phyloP scores from a whole-genome alignment of 192 early-diverging fungal species.

The Entomortierella lignicola region DNA sequence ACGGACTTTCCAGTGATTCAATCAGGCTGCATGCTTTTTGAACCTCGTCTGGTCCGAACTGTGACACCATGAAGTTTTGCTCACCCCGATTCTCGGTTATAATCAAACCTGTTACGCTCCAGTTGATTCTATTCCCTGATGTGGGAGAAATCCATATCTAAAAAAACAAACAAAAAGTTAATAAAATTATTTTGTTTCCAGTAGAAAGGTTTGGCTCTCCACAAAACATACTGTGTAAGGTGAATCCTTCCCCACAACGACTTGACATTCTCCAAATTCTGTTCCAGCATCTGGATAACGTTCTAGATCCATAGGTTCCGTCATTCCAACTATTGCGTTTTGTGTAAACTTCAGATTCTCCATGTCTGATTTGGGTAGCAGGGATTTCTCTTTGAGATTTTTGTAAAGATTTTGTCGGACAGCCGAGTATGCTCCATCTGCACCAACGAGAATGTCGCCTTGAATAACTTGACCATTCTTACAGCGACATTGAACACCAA shows the following conservation, averaged over 20 bases:
- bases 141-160: constrained; percentile 27
- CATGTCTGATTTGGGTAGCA: constrained; percentile 31
- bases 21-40: constrained; percentile 26
- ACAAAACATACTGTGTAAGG: constrained; percentile 14
- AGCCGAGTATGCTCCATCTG: constrained; percentile 29
- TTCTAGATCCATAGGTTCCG: constrained; percentile 11
- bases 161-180: background rate
- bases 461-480: constrained; percentile 33
- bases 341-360: constrained; percentile 23
- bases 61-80: constrained; percentile 35
- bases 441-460: constrained; percentile 32
- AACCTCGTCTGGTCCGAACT: constrained; percentile 36
- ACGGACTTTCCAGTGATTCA: constrained; percentile 27
- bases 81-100: constrained; percentile 12
- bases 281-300: constrained; percentile 8
- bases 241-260: constrained; percentile 21
- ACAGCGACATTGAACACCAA: constrained; percentile 40
- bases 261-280: constrained; percentile 9
- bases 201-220: too few species aligned
- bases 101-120: constrained; percentile 27
- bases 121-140: constrained; percentile 15
- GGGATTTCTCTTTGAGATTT: constrained; percentile 11
- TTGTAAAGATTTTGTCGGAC: constrained; percentile 32
- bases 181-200: too few species aligned
- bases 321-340: constrained; percentile 26